These are phyloP conservation scores for Tilletiaria anomala DNA, from an alignment of 1,284 basidiomycete species.

Conservation along the genomic window DNA sequence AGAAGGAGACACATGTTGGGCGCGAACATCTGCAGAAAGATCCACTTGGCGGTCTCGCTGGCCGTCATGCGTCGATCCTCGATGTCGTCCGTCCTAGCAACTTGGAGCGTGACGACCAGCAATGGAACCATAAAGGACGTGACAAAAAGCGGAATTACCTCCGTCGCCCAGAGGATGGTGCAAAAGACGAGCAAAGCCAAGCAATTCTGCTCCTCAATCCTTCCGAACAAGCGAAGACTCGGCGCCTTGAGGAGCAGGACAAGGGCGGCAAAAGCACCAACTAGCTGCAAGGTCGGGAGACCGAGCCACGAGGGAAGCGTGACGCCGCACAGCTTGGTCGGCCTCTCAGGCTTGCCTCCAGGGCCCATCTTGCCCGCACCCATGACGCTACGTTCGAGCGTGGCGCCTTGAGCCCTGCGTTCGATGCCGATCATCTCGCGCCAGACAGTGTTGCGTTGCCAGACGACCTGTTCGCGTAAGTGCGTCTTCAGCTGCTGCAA, in stretches of 20 bases:
- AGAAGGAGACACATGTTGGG: slow-evolving; percentile 62
- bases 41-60: slow-evolving; percentile 63
- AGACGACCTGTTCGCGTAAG: slow-evolving; percentile 74
- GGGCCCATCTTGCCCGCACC: slow-evolving; percentile 6
- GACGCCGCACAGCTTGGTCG: neutral
- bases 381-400: slow-evolving; percentile 32
- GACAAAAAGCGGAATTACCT: slow-evolving; percentile 91
- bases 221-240: slow-evolving; percentile 42
- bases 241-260: slow-evolving; percentile 32
- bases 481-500: slow-evolving; percentile 70
- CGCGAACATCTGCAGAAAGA: slow-evolving; percentile 56
- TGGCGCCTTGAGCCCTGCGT: slow-evolving; percentile 43
- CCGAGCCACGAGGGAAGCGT: neutral
- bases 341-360: too few species aligned
- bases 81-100: slow-evolving; percentile 56
- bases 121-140: slow-evolving; percentile 82
- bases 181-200: slow-evolving; percentile 80
- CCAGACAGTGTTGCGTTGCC: slow-evolving; percentile 93
- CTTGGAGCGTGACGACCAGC: slow-evolving; percentile 69
- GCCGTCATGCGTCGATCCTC: slow-evolving; percentile 50
- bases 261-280: slow-evolving; percentile 24
- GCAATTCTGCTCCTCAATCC: slow-evolving; percentile 72
- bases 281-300: slow-evolving; percentile 25
- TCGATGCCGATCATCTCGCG: slow-evolving; percentile 89
- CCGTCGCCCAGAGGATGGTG: slow-evolving; percentile 89